Percentiles rank a stretch among this genome's conserved stretches.
These are phyloP conservation scores for Spergularia bocconei DNA, from an alignment of 148 eudicot species.

Conservation along the genomic window DNA sequence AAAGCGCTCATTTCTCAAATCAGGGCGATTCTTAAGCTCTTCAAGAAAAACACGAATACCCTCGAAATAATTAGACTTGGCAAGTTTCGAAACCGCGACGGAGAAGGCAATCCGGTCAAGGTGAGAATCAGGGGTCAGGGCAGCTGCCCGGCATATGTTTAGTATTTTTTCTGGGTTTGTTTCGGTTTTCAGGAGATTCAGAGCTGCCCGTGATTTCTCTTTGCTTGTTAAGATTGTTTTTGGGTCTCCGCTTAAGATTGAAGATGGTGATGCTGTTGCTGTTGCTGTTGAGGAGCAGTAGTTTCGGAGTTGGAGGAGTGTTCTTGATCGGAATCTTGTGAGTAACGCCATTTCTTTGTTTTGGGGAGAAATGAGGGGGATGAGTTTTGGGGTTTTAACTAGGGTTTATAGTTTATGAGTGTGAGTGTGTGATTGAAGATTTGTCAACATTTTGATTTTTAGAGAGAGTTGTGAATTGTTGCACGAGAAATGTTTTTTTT, in stretches of 20 bases:
- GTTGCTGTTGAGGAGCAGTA: constrained; percentile 30
- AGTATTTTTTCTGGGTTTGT: constrained; percentile 67
- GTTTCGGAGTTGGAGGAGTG: constrained; percentile 31
- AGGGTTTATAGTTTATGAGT: constrained; percentile 3
- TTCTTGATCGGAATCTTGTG: constrained; percentile 29
- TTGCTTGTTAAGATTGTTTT: constrained; percentile 38
- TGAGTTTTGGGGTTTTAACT: constrained; percentile 17
- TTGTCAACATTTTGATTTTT: too few species aligned
- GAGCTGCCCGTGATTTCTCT: constrained; percentile 57
- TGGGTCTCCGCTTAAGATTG: constrained; percentile 47
- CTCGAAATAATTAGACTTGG: constrained; percentile 38
- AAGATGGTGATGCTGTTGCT: constrained; percentile 27
- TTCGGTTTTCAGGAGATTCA: constrained; percentile 57
- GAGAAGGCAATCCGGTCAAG: constrained; percentile 76
- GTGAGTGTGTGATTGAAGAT: too few species aligned
- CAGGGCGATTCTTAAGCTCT: constrained; percentile 57
- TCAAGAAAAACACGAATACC: constrained; percentile 53
- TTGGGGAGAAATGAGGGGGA: constrained; percentile 15
- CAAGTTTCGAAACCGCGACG: constrained; percentile 55
- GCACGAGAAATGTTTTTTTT: too few species aligned
- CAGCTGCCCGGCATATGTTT: constrained; percentile 68
- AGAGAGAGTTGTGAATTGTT: too few species aligned
- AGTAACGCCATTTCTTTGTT: constrained; percentile 34
- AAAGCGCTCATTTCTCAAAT: constrained; percentile 49
- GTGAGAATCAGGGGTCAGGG: constrained; percentile 57